Percentiles rank a stretch among this genome's conserved stretches.
Conservation (phyloP, 345 rosid species). For the Moricandia moricandioides region DNA sequence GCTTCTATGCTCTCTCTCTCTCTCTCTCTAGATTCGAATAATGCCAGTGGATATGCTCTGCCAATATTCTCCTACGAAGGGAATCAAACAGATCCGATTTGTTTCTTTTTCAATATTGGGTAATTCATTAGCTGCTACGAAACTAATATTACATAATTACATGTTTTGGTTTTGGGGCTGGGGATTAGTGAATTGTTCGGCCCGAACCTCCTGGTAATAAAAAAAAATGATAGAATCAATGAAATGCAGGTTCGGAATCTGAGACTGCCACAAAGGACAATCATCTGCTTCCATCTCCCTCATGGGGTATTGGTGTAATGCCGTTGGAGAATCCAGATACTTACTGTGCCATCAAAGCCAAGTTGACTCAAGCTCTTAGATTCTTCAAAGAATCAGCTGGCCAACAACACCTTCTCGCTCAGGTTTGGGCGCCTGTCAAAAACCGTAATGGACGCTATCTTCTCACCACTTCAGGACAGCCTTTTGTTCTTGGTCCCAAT, state of each 20-base stretch:
- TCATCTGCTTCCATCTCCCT: slow-evolving; percentile 48
- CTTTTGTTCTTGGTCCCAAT: slow-evolving; percentile 75
- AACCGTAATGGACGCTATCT: slow-evolving; percentile 49
- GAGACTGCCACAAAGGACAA: slow-evolving; percentile 40
- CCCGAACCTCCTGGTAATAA: too few relatives aligned
- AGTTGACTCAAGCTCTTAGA: slow-evolving; percentile 82
- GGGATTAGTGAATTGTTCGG: too few relatives aligned
- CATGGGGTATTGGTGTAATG: slow-evolving; percentile 36
- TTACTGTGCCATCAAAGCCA: slow-evolving; percentile 65
- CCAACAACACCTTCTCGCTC: slow-evolving; percentile 85
- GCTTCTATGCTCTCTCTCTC: slow-evolving; percentile 21
- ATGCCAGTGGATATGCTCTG: slow-evolving; percentile 18
- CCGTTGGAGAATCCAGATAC: slow-evolving; percentile 64
- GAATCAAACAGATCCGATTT: slow-evolving; percentile 15
- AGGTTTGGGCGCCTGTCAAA: slow-evolving; percentile 90
- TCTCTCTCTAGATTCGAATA: neutral
- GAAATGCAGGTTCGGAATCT: slow-evolving; percentile 45
- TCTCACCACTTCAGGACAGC: slow-evolving; percentile 86
- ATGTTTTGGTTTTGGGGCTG: too few relatives aligned
- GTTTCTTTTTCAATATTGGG: too few relatives aligned
- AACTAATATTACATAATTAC: too few relatives aligned
- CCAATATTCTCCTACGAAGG: slow-evolving; percentile 5
- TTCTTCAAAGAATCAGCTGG: slow-evolving; percentile 78
- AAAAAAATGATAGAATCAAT: too few relatives aligned
- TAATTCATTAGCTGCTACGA: neutral